Conservation (phyloP, 2,329 filamentous ascomycete genomes). For the Penicillium expansum region DNA sequence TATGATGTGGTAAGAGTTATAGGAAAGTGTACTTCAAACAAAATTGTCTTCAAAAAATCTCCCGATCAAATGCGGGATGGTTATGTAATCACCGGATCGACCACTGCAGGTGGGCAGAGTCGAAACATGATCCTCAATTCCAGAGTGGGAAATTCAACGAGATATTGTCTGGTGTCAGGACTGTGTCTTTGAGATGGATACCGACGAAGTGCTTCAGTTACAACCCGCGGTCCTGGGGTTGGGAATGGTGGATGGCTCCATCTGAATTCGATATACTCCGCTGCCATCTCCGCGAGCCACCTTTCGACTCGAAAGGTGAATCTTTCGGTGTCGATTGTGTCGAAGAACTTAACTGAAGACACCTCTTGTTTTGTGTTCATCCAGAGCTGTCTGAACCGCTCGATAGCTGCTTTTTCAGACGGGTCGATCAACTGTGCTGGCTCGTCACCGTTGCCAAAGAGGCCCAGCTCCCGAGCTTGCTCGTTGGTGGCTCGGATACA, state of each 20-base stretch:
- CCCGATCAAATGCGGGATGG: slow-evolving; percentile 3
- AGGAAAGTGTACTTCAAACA: slow-evolving; percentile 8
- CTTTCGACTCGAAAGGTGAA: not conserved
- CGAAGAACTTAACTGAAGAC: not conserved
- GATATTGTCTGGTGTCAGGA: not conserved
- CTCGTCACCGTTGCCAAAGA: slow-evolving; percentile 4
- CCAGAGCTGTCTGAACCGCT: not conserved
- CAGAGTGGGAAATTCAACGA: not conserved
- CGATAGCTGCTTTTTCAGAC: not conserved
- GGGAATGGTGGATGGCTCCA: not conserved
- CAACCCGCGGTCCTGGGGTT: not conserved
- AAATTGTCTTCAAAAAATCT: slow-evolving; percentile 19
- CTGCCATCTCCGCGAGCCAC: not conserved
- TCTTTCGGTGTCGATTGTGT: not conserved
- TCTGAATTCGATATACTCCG: not conserved
- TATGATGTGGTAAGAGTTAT: slow-evolving; percentile 8
- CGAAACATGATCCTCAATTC: slow-evolving; percentile 7
- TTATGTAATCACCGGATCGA: slow-evolving; percentile 4
- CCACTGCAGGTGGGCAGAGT: slow-evolving; percentile 2
- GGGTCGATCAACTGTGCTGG: slow-evolving; percentile 1
- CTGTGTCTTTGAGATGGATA: not conserved
- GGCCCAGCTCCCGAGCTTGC: not conserved
- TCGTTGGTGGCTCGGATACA: not conserved
- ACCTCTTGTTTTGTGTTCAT: not conserved
- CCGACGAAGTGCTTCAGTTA: not conserved